phyloP scores from a whole-genome alignment of 108 stramenopile genomes.

The Nitzschia inconspicua region DNA sequence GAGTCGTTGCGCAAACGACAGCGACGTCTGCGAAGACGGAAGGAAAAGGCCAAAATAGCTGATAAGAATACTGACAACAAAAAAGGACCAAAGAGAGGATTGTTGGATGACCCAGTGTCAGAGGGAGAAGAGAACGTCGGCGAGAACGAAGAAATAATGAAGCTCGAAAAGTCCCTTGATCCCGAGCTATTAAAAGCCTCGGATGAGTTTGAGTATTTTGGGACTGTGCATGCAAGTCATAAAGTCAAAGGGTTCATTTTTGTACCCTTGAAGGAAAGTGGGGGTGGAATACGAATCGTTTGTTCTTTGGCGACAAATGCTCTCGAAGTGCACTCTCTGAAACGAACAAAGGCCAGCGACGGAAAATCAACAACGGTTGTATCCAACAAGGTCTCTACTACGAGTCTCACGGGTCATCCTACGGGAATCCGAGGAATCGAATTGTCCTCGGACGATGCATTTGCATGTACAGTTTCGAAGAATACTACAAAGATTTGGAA shows the following conservation, averaged over 20 bases:
- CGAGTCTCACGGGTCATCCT: slow-evolving; percentile 93
- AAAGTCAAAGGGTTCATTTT: slow-evolving; percentile 82
- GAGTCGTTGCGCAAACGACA: slow-evolving; percentile 82
- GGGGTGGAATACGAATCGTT: slow-evolving; percentile 67
- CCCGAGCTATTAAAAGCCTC: slow-evolving; percentile 71
- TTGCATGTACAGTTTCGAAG: slow-evolving; percentile 88
- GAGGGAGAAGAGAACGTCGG: too few relatives aligned
- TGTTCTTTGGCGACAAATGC: slow-evolving; percentile 89
- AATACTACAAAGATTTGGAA: slow-evolving; percentile 93
- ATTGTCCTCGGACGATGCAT: slow-evolving; percentile 82
- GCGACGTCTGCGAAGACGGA: slow-evolving; percentile 65
- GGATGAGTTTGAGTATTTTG: slow-evolving; percentile 91
- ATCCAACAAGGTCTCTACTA: slow-evolving; percentile 35
- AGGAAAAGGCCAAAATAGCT: slow-evolving; percentile 53
- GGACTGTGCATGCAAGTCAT: slow-evolving; percentile 73
- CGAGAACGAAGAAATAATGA: slow-evolving; percentile 17
- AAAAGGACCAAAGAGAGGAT: slow-evolving; percentile 58
- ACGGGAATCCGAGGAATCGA: slow-evolving; percentile 92
- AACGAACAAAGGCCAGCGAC: slow-evolving; percentile 24
- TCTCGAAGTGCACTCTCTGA: slow-evolving; percentile 78
- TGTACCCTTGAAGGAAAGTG: slow-evolving; percentile 50
- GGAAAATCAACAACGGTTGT: neutral
- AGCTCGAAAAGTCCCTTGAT: slow-evolving; percentile 19
- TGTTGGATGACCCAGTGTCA: slow-evolving; percentile 73
- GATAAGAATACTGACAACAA: slow-evolving; percentile 22